These are phyloP conservation scores for Diplodia intermedia DNA, from an alignment of 2,329 filamentous ascomycete genomes.

Conservation along the genomic window DNA sequence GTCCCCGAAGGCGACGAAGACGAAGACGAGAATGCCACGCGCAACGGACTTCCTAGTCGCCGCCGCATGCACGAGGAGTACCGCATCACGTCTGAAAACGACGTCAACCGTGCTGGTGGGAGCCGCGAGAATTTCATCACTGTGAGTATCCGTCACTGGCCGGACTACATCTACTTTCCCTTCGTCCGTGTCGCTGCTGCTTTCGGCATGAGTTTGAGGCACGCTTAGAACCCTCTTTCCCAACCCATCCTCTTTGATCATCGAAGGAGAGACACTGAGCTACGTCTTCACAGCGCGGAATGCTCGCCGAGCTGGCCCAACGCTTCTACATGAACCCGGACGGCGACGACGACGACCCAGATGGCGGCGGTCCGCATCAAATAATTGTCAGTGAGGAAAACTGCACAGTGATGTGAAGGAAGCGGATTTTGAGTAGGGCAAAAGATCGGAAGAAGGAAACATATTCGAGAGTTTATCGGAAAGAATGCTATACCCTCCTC, in stretches of 20 bases:
- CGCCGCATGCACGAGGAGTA: constrained; percentile 67
- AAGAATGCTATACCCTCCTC: constrained; percentile 5
- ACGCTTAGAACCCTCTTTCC: neutral
- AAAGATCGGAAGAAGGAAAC: neutral
- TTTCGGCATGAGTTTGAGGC: neutral
- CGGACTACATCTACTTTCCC: neutral
- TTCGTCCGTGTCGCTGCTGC: neutral
- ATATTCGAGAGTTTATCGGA: neutral
- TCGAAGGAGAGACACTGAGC: neutral
- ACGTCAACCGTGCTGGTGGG: constrained; percentile 64
- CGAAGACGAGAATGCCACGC: constrained; percentile 49
- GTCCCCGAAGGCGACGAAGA: constrained; percentile 40
- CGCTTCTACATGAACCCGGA: constrained; percentile 42
- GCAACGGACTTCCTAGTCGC: constrained; percentile 60
- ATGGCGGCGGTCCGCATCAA: neutral
- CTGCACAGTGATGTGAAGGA: constrained; percentile 25
- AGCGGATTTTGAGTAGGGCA: too few relatives aligned
- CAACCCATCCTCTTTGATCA: neutral
- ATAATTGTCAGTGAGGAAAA: constrained; percentile 27
- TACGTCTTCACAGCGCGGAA: constrained; percentile 37
- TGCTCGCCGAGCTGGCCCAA: constrained; percentile 47
- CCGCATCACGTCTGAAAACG: constrained; percentile 68
- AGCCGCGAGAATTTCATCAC: constrained; percentile 65
- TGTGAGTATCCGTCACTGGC: constrained; percentile 46
- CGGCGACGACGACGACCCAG: constrained; percentile 36